Conservation (phyloP, 2,329 filamentous ascomycete genomes). For the Epichloe amarillans region DNA sequence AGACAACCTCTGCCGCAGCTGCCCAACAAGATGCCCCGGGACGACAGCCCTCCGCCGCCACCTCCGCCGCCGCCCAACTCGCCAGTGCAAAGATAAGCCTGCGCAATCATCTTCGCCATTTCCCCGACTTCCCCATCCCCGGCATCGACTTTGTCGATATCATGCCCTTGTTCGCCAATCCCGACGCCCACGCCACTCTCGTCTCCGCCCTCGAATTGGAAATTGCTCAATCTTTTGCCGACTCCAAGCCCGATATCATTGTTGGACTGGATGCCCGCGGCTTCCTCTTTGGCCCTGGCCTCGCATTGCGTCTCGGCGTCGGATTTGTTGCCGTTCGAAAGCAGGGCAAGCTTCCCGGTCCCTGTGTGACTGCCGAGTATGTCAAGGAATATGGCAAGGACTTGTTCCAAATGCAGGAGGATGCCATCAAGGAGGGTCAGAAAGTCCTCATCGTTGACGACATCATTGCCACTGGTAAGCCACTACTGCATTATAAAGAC, state of each 20-base stretch:
- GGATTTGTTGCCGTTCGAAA: slow-evolving; percentile 91
- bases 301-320: slow-evolving; percentile 71
- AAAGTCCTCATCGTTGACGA: slow-evolving; percentile 92
- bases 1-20: slow-evolving; percentile 16
- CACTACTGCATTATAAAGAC: background rate
- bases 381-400: slow-evolving; percentile 95
- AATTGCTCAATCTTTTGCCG: slow-evolving; percentile 48
- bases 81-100: slow-evolving; percentile 58
- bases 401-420: slow-evolving; percentile 89
- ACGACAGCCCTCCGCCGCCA: slow-evolving; percentile 48
- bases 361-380: slow-evolving; percentile 72
- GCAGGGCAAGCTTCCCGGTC: slow-evolving; percentile 87
- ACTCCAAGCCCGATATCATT: slow-evolving; percentile 67
- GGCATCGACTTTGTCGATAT: slow-evolving; percentile 98
- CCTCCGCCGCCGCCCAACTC: slow-evolving; percentile 51
- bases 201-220: slow-evolving; percentile 78
- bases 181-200: slow-evolving; percentile 58
- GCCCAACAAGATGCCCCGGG: slow-evolving; percentile 46
- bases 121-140: slow-evolving; percentile 79
- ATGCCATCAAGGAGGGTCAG: slow-evolving; percentile 71
- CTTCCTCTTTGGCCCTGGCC: slow-evolving; percentile 84
- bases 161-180: slow-evolving; percentile 83
- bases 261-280: slow-evolving; percentile 89
- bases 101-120: slow-evolving; percentile 63
- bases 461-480: slow-evolving; percentile 92